phyloP scores from a whole-genome alignment of 257 asterid genomes.

The Voacanga thouarsii region DNA sequence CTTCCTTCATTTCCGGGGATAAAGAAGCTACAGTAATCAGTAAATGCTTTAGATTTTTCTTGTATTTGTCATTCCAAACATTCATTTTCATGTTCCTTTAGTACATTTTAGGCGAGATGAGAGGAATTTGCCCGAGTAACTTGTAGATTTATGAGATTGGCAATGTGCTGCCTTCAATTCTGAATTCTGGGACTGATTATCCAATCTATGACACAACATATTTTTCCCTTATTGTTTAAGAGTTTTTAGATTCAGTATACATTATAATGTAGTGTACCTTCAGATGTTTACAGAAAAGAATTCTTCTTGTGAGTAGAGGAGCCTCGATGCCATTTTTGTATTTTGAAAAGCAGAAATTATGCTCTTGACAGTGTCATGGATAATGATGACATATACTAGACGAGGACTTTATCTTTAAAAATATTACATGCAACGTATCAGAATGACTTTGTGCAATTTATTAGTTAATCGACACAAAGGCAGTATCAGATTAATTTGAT shows the following conservation, averaged over 20 bases:
- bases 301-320: too few species aligned
- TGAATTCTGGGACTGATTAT: background rate
- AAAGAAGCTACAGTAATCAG: conserved; percentile 46
- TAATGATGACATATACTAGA: too few species aligned
- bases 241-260: background rate
- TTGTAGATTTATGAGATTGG: conserved; percentile 6
- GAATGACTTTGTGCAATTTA: too few species aligned
- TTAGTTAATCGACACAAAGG: too few species aligned
- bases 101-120: background rate
- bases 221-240: background rate
- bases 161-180: background rate
- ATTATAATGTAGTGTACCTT: background rate
- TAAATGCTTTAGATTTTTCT: background rate
- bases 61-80: background rate
- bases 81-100: background rate
- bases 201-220: background rate
- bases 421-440: too few species aligned
- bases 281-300: background rate
- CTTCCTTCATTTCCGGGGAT: conserved; percentile 96
- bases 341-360: too few species aligned
- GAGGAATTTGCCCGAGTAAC: background rate
- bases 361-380: too few species aligned
- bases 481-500: too few species aligned
- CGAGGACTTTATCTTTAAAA: too few species aligned
- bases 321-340: too few species aligned